A percentile compares a stretch with the other conserved stretches of the same genome.
Evolutionary conservation across 306 rosid genomes (phyloP).

Genomic region (Herpetospermum pedunculosum): DNA sequence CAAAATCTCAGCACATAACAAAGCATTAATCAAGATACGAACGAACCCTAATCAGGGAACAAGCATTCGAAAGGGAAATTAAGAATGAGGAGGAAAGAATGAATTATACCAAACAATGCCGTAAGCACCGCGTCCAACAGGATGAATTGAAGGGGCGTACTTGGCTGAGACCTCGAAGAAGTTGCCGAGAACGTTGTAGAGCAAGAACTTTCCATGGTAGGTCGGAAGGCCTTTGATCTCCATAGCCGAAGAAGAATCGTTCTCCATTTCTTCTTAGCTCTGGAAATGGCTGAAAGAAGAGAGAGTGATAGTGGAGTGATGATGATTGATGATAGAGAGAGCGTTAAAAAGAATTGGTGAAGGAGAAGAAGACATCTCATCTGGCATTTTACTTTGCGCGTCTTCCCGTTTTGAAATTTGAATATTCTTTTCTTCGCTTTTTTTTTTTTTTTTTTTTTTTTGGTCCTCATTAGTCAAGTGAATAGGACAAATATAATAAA

Average conservation of each 20-base stretch:
- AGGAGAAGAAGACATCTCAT: not conserved
- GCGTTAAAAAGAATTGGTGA: no score
- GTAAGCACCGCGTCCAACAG: slow-evolving; percentile 94
- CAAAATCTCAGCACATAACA: slow-evolving; percentile 4
- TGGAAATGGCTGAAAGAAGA: no score
- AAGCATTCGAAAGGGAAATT: not conserved
- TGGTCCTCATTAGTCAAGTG: not conserved
- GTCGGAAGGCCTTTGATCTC: slow-evolving; percentile 32
- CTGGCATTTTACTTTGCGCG: slow-evolving; percentile 3
- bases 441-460: not conserved
- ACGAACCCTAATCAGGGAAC: no score
- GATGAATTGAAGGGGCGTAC: slow-evolving; percentile 68
- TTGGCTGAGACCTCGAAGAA: slow-evolving; percentile 60
- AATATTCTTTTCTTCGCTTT: not conserved
- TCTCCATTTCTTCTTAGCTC: no score
- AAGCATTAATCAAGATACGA: not conserved
- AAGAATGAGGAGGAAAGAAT: not conserved
- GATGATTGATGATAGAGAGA: no score
- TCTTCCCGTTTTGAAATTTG: slow-evolving; percentile 10
- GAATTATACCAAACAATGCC: slow-evolving; percentile 83
- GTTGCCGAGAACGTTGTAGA: slow-evolving; percentile 67
- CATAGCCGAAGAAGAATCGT: slow-evolving; percentile 18
- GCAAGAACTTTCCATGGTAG: slow-evolving; percentile 44
- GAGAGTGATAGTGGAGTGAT: no score
- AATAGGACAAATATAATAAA: not conserved